Percentiles rank a stretch among this genome's conserved stretches.
These are phyloP conservation scores for Diaporthe citri DNA, from an alignment of 2,329 filamentous ascomycete genomes.

Conservation along the genomic window DNA sequence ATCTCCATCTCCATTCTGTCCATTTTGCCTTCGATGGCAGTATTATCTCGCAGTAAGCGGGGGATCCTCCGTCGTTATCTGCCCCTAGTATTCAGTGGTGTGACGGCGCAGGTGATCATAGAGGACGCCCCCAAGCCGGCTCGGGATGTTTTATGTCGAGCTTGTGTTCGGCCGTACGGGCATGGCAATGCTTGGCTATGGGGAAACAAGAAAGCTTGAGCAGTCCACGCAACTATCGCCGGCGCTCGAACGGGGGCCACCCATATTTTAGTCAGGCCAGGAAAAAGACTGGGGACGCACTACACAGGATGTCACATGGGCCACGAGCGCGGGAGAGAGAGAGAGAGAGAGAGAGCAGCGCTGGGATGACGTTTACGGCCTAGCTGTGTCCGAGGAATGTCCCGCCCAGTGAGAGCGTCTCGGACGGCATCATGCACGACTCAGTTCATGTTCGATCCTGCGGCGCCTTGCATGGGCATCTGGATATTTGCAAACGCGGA, in stretches of 20 bases:
- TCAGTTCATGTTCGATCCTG: constrained; percentile 20
- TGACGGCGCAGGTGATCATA: neutral
- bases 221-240: neutral
- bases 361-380: constrained; percentile 20
- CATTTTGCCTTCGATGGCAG: constrained; percentile 1
- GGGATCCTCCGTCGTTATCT: neutral
- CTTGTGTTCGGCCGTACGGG: constrained; percentile 20
- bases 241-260: neutral
- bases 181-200: constrained; percentile 28
- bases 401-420: constrained; percentile 16
- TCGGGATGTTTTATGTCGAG: constrained; percentile 25
- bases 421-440: constrained; percentile 25
- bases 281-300: neutral
- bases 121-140: constrained; percentile 18
- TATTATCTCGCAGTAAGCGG: neutral
- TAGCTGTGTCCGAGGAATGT: constrained; percentile 11
- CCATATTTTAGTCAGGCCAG: neutral
- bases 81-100: neutral
- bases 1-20: neutral
- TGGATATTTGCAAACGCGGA: constrained; percentile 21
- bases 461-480: constrained; percentile 22
- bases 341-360: neutral
- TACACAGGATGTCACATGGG: neutral
- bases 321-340: neutral
- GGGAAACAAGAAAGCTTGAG: neutral